These are phyloP conservation scores for Plasmodium vinckei DNA, from an alignment of 169 alveolate genomes.

Conservation along the genomic window DNA sequence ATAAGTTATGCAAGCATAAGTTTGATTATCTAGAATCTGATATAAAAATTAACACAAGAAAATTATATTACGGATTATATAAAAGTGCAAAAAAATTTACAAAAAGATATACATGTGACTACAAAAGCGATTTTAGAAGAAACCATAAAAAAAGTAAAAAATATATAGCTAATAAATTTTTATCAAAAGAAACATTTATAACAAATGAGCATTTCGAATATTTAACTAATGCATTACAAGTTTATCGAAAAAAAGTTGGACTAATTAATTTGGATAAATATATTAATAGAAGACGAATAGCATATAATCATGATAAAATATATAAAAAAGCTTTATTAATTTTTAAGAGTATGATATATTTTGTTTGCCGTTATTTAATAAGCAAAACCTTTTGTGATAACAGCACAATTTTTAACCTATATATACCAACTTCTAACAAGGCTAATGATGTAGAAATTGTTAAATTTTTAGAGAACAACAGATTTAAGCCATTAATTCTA, in stretches of 20 bases:
- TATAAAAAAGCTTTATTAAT: conserved; percentile 24
- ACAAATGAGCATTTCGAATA: conserved; percentile 48
- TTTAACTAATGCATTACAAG: conserved; percentile 9
- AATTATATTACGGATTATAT: conserved; percentile 23
- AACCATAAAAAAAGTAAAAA: neutral
- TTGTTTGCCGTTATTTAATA: conserved; percentile 72
- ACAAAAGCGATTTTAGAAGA: neutral
- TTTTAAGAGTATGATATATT: conserved; percentile 61
- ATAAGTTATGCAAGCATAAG: neutral
- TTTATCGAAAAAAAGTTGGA: neutral
- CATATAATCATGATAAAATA: neutral
- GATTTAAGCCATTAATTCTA: conserved; percentile 31
- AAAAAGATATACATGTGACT: neutral
- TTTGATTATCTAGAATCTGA: conserved; percentile 23
- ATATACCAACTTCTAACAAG: conserved; percentile 8
- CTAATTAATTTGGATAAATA: neutral
- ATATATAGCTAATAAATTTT: neutral
- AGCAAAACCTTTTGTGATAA: conserved; percentile 74
- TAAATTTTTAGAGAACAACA: conserved; percentile 14
- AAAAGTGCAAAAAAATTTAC: neutral
- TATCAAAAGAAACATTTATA: conserved; percentile 21
- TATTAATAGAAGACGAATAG: neutral
- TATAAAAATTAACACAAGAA: conserved; percentile 52
- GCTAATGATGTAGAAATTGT: conserved; percentile 12
- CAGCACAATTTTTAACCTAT: conserved; percentile 69